phyloP scores from a whole-genome alignment of 2,329 filamentous ascomycete species.

The Alternaria sp. region DNA sequence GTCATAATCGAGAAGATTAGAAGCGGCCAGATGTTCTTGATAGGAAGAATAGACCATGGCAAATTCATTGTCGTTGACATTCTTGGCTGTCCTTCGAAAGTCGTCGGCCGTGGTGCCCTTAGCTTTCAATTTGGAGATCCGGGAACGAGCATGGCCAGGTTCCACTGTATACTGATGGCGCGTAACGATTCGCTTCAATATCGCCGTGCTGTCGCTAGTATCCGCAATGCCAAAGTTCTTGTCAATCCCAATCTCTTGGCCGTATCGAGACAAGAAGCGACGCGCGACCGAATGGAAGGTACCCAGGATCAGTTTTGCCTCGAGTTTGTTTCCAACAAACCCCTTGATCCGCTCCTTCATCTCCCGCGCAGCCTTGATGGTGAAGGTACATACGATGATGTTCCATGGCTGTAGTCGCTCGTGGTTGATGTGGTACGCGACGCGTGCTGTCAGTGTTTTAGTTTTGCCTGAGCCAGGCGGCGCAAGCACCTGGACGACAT shows the following conservation, averaged over 20 bases:
- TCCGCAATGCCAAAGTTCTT: constrained; percentile 93
- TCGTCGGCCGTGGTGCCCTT: constrained; percentile 60
- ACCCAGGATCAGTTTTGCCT: constrained; percentile 81
- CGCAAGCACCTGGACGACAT: constrained; percentile 68
- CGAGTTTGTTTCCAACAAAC: constrained; percentile 78
- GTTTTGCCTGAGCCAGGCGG: constrained; percentile 84
- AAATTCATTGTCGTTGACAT: constrained; percentile 69
- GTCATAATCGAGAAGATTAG: constrained; percentile 92
- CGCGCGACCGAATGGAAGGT: constrained; percentile 95
- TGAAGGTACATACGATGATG: constrained; percentile 95
- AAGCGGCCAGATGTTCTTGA: constrained; percentile 74
- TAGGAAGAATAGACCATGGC: constrained; percentile 76
- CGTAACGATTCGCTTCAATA: constrained; percentile 84
- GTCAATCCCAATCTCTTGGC: constrained; percentile 80
- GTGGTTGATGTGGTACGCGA: constrained; percentile 84
- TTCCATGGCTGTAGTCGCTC: constrained; percentile 79
- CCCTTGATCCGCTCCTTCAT: constrained; percentile 89
- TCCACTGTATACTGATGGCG: constrained; percentile 74
- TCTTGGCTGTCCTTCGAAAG: constrained; percentile 53
- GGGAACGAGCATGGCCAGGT: constrained; percentile 71
- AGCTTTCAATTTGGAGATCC: constrained; percentile 74
- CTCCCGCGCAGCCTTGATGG: constrained; percentile 90
- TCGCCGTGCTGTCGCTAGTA: constrained; percentile 77
- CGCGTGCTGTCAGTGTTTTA: constrained; percentile 90
- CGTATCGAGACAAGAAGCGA: constrained; percentile 84